Percentiles rank a stretch among this genome's conserved stretches.
Conservation (phyloP, 805 yeast genomes). For the Hanseniaspora pseudoguilliermondii region DNA sequence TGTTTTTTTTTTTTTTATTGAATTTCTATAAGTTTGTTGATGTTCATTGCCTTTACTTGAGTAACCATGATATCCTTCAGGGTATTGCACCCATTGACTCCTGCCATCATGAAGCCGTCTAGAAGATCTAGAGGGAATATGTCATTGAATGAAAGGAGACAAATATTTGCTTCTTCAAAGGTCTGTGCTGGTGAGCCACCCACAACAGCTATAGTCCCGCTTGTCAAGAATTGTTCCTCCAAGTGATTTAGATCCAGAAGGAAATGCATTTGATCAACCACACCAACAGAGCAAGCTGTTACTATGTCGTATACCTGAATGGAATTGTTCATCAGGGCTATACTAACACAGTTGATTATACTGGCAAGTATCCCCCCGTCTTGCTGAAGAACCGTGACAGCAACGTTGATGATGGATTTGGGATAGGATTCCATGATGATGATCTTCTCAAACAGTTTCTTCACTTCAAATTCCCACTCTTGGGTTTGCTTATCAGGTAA, state of each 20-base stretch:
- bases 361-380: conserved; percentile 82
- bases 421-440: conserved; percentile 66
- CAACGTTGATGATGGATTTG: conserved; percentile 64
- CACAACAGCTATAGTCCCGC: conserved; percentile 68
- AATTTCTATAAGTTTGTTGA: conserved; percentile 37
- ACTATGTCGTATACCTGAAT: conserved; percentile 87
- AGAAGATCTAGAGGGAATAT: conserved; percentile 71
- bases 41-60: conserved; percentile 67
- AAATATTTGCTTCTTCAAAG: conserved; percentile 48
- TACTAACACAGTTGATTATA: conserved; percentile 71
- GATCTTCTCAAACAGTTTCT: conserved; percentile 61
- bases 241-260: conserved; percentile 67
- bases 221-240: conserved; percentile 76
- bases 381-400: conserved; percentile 66
- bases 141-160: conserved; percentile 66
- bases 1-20: background rate
- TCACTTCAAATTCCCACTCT: conserved; percentile 54
- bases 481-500: conserved; percentile 48
- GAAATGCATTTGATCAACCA: conserved; percentile 56
- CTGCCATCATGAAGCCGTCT: conserved; percentile 64
- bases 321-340: conserved; percentile 91
- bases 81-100: conserved; percentile 76
- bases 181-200: conserved; percentile 35
- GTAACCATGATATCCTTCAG: conserved; percentile 75
- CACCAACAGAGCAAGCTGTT: conserved; percentile 65